phyloP scores from a whole-genome alignment of 345 rosid genomes.

The Litchi chinensis region DNA sequence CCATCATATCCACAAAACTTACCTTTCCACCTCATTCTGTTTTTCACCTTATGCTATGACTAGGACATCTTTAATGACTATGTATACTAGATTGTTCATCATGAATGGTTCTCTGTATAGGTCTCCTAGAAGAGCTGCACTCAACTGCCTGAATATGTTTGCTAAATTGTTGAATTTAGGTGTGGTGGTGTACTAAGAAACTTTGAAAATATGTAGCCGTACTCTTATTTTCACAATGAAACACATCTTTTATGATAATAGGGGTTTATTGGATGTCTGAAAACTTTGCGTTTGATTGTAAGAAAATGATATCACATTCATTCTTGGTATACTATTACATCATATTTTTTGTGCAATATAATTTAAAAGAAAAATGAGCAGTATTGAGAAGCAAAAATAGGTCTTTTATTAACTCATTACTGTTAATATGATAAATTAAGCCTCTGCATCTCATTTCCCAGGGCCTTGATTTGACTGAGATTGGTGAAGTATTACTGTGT shows the following conservation, averaged over 20 bases:
- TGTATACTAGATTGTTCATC: not conserved
- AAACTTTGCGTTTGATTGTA: not conserved
- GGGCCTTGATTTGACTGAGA: conserved; percentile 1
- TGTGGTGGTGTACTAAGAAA: not conserved
- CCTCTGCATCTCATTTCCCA: not conserved
- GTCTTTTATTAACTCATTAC: not conserved
- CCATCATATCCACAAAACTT: not conserved
- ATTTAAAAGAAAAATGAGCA: not conserved
- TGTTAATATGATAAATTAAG: not conserved
- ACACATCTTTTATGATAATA: not conserved
- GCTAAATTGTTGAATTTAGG: not conserved
- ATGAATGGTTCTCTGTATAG: not conserved
- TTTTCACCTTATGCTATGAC: not conserved
- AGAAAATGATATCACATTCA: not conserved
- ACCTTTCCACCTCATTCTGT: not conserved
- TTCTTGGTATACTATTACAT: not conserved
- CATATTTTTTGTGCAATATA: not conserved
- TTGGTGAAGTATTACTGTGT: not conserved
- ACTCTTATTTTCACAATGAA: not conserved
- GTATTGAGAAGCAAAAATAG: not conserved
- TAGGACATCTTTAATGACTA: not conserved
- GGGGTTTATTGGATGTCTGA: not conserved
- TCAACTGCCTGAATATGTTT: not conserved
- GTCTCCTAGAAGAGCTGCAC: not conserved
- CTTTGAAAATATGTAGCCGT: not conserved